Conservation (phyloP, 176 grass and related monocot genomes). For the Elymus sibiricus region DNA sequence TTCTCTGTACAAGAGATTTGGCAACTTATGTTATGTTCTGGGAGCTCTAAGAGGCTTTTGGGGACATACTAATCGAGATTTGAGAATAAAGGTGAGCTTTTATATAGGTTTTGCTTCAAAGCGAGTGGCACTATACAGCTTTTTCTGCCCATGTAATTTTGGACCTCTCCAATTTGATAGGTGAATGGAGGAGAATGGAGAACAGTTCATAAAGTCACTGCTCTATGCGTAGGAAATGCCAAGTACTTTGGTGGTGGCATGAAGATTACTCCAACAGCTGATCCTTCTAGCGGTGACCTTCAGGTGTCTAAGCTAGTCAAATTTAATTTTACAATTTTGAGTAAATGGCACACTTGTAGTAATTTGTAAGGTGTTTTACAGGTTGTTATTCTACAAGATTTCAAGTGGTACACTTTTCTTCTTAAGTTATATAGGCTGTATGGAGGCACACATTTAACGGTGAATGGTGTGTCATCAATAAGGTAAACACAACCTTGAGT, state of each 20-base stretch:
- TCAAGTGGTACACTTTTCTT: slow-evolving; percentile 90
- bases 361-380: slow-evolving; percentile 35
- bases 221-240: slow-evolving; percentile 89
- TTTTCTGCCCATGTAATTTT: slow-evolving; percentile 9
- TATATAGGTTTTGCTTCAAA: background rate
- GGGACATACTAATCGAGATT: slow-evolving; percentile 64
- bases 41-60: slow-evolving; percentile 84
- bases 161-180: slow-evolving; percentile 29
- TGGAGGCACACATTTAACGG: slow-evolving; percentile 69
- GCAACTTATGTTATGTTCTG: slow-evolving; percentile 91
- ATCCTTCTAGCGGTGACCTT: slow-evolving; percentile 68
- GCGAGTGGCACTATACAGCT: slow-evolving; percentile 17
- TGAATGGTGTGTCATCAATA: slow-evolving; percentile 63
- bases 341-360: background rate
- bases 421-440: slow-evolving; percentile 85
- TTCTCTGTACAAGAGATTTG: slow-evolving; percentile 89
- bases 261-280: slow-evolving; percentile 88
- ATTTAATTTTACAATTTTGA: background rate
- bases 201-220: slow-evolving; percentile 66
- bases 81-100: slow-evolving; percentile 84
- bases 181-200: slow-evolving; percentile 81
- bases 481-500: slow-evolving; percentile 43
- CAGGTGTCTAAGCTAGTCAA: slow-evolving; percentile 50
- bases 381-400: slow-evolving; percentile 89
- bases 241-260: slow-evolving; percentile 94